phyloP scores from a whole-genome alignment of 2,329 filamentous ascomycete genomes.

The Neopestalotiopsis sp. region DNA sequence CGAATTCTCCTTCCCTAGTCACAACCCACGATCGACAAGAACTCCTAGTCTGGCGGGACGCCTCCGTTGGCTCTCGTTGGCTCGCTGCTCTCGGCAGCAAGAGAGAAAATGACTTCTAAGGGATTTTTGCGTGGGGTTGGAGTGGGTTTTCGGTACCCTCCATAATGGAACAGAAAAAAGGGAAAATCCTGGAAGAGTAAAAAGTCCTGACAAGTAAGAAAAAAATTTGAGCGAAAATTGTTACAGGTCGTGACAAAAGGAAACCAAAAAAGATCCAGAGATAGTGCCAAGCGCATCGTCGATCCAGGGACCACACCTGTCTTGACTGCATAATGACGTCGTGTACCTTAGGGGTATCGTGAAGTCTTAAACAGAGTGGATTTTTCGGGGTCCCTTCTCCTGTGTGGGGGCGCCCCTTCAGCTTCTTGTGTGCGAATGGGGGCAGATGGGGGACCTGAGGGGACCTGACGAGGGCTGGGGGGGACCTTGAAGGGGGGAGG shows the following conservation, averaged over 20 bases:
- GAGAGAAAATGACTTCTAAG: neutral
- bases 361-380: neutral
- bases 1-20: neutral
- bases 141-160: neutral
- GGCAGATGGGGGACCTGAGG: neutral
- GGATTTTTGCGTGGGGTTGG: neutral
- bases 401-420: conserved; percentile 2
- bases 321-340: conserved; percentile 5
- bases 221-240: neutral
- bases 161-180: neutral
- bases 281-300: neutral
- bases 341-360: neutral
- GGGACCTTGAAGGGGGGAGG: neutral
- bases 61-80: neutral
- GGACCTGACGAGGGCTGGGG: too few relatives aligned
- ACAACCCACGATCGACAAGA: neutral
- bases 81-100: neutral
- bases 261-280: neutral
- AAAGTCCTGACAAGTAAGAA: neutral
- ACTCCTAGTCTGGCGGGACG: neutral
- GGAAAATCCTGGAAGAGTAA: neutral
- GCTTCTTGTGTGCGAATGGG: neutral
- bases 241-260: neutral
- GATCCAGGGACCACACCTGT: conserved; percentile 2
- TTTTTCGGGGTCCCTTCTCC: neutral